These are phyloP conservation scores for Mediolabrus comicus DNA, from an alignment of 108 stramenopile species.

Conservation along the genomic window DNA sequence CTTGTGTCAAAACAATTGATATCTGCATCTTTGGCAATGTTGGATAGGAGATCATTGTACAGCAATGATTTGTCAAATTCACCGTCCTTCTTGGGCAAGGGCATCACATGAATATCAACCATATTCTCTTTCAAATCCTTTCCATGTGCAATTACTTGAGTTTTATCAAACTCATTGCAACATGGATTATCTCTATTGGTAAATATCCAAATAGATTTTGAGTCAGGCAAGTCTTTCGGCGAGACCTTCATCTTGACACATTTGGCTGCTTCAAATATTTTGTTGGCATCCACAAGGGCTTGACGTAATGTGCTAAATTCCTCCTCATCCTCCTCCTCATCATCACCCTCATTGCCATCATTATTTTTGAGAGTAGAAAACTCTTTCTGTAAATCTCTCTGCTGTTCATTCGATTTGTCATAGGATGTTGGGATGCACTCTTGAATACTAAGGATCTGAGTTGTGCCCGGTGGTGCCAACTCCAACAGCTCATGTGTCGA, in stretches of 20 bases:
- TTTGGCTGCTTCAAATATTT: slow-evolving; percentile 54
- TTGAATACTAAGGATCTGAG: slow-evolving; percentile 26
- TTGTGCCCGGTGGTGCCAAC: slow-evolving; percentile 64
- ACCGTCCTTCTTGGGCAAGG: slow-evolving; percentile 34
- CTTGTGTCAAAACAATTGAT: neutral
- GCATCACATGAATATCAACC: slow-evolving; percentile 60
- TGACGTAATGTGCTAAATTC: slow-evolving; percentile 7
- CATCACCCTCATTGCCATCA: neutral
- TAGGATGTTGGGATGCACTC: slow-evolving; percentile 18
- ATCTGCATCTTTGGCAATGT: neutral
- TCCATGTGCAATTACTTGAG: slow-evolving; percentile 38
- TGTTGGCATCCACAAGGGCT: slow-evolving; percentile 50
- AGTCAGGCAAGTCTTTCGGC: slow-evolving; percentile 48
- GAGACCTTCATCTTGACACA: slow-evolving; percentile 46
- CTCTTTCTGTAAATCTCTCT: slow-evolving; percentile 54
- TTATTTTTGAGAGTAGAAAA: slow-evolving; percentile 34
- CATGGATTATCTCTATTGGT: slow-evolving; percentile 69
- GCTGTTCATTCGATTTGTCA: slow-evolving; percentile 6
- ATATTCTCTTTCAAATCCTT: slow-evolving; percentile 55
- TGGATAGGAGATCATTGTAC: slow-evolving; percentile 16
- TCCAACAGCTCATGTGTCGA: slow-evolving; percentile 55
- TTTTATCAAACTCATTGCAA: slow-evolving; percentile 29
- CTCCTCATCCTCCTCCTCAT: slow-evolving; percentile 5
- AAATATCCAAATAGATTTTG: slow-evolving; percentile 73
- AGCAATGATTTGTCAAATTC: slow-evolving; percentile 20